Evolutionary conservation across 1,139 yeast genomes (phyloP).

Genomic region (Kodamaea arcana): DNA sequence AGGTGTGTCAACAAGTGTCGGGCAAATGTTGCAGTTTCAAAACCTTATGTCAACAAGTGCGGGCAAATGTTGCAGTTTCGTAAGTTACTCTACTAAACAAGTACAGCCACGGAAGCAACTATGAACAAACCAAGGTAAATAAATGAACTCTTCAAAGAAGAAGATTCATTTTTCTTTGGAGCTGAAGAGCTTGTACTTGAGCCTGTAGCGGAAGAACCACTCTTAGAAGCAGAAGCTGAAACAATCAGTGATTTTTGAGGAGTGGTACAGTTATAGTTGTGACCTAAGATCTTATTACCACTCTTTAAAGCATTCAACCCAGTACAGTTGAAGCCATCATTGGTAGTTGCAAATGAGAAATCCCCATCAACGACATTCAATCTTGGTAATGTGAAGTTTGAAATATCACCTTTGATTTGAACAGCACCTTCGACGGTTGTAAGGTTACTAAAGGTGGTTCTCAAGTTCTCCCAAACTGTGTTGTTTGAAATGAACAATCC

Average conservation of each 20-base stretch:
- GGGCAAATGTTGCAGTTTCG: too few species aligned
- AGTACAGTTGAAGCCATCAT: constrained; percentile 38
- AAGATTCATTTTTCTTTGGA: constrained; percentile 1
- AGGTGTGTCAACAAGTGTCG: too few species aligned
- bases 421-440: constrained; percentile 41
- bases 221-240: constrained; percentile 11
- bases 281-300: constrained; percentile 38
- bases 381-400: constrained; percentile 35
- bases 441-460: constrained; percentile 28
- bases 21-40: too few species aligned
- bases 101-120: too few species aligned
- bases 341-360: constrained; percentile 34
- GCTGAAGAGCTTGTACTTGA: constrained; percentile 15
- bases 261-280: constrained; percentile 42
- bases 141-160: too few species aligned
- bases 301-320: constrained; percentile 31
- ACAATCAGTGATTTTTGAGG: constrained; percentile 19
- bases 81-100: too few species aligned
- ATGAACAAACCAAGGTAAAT: too few species aligned
- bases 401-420: constrained; percentile 35
- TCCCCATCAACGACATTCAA: constrained; percentile 44
- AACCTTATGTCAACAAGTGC: too few species aligned
- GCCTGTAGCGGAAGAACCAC: constrained; percentile 15
- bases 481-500: constrained; percentile 43
- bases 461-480: constrained; percentile 35